A percentile compares a stretch with the other conserved stretches of the same genome.
These are phyloP conservation scores for Chalciporus chontae DNA, from an alignment of 768 basidiomycete genomes.

Conservation along the genomic window DNA sequence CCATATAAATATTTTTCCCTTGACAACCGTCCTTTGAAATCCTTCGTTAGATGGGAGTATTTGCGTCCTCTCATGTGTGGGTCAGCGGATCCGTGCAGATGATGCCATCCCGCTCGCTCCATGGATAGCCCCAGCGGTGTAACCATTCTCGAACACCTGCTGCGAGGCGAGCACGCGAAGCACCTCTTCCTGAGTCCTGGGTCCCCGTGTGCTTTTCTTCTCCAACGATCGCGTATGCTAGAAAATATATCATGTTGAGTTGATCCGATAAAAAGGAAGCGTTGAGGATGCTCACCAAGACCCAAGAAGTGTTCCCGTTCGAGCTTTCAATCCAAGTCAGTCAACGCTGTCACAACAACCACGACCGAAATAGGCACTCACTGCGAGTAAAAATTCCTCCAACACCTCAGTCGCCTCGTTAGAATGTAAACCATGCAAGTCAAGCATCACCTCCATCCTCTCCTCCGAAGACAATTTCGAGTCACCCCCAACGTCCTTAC, in stretches of 20 bases:
- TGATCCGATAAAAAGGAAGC: background rate
- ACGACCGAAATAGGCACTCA: constrained; percentile 39
- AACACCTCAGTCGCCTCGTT: constrained; percentile 90
- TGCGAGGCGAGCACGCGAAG: constrained; percentile 79
- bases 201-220: constrained; percentile 95
- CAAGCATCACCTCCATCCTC: constrained; percentile 82
- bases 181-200: constrained; percentile 79
- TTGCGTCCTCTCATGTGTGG: constrained; percentile 41
- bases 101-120: constrained; percentile 89
- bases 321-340: constrained; percentile 45
- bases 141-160: constrained; percentile 88
- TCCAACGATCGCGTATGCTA: constrained; percentile 88
- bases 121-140: constrained; percentile 93
- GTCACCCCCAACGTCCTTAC: constrained; percentile 49
- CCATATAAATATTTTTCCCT: background rate
- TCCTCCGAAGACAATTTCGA: constrained; percentile 73
- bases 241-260: constrained; percentile 7
- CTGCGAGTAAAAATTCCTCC: constrained; percentile 83
- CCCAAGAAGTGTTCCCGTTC: constrained; percentile 89
- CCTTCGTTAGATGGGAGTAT: background rate
- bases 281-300: constrained; percentile 47
- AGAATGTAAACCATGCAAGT: constrained; percentile 91
- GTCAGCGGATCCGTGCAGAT: constrained; percentile 86
- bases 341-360: background rate
- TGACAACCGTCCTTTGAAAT: constrained; percentile 2